Conservation (phyloP, 352 stramenopile genomes). For the Globisporangium carolinianum region DNA sequence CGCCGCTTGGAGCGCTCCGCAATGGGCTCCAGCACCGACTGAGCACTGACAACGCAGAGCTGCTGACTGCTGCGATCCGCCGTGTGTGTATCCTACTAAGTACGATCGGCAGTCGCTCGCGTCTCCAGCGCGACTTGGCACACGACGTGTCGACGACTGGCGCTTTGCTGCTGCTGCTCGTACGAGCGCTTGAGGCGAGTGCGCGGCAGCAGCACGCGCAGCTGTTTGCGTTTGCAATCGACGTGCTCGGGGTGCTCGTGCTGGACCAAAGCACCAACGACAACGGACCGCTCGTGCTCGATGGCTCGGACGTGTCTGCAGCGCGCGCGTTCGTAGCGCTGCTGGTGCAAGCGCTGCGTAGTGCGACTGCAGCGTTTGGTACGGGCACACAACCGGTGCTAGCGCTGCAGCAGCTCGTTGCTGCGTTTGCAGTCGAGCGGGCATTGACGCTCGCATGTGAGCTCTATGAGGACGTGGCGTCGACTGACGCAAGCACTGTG, state of each 20-base stretch:
- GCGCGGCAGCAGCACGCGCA: background rate
- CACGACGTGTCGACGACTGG: conserved; percentile 14
- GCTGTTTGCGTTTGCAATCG: background rate
- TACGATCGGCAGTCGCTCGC: conserved; percentile 5
- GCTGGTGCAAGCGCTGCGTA: conserved; percentile 14
- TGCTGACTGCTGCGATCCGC: conserved; percentile 25
- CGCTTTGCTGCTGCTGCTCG: conserved; percentile 1
- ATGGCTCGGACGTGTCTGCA: background rate
- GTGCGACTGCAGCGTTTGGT: background rate
- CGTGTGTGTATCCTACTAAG: conserved; percentile 34
- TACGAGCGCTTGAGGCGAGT: conserved; percentile 2
- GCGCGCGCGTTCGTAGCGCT: conserved; percentile 19
- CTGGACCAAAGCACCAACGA: background rate
- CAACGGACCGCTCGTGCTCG: background rate
- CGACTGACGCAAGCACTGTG: background rate
- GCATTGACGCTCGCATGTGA: background rate
- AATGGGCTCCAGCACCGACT: conserved; percentile 5
- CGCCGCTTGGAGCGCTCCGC: conserved; percentile 10
- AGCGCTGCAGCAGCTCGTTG: conserved; percentile 22
- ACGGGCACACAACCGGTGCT: background rate
- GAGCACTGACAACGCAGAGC: background rate
- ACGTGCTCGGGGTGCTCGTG: background rate
- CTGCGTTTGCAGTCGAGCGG: conserved; percentile 23
- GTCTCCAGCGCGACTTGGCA: conserved; percentile 1
- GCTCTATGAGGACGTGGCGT: background rate